Conservation (phyloP, 768 basidiomycete species). For the Boletus rubroflammeus region DNA sequence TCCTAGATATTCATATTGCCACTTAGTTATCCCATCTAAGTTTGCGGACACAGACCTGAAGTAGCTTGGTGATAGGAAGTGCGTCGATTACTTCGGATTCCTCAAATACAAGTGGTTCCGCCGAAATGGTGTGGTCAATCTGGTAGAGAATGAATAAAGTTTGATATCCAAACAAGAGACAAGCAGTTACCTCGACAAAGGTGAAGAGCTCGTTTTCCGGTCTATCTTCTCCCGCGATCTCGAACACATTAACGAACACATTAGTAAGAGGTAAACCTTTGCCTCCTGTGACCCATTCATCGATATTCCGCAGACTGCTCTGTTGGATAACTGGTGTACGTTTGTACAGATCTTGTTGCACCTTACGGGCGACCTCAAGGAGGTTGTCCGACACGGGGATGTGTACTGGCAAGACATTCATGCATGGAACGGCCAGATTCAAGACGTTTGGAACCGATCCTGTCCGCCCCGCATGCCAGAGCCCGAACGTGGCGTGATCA, state of each 20-base stretch:
- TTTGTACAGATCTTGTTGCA: constrained; percentile 35
- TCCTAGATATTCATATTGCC: constrained; percentile 21
- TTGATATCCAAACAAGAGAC: not conserved
- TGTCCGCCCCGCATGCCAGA: constrained; percentile 47
- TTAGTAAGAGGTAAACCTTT: constrained; percentile 36
- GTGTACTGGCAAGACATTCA: constrained; percentile 42
- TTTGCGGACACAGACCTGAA: constrained; percentile 22
- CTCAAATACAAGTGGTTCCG: constrained; percentile 1
- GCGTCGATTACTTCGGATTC: constrained; percentile 12
- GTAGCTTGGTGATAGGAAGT: constrained; percentile 20
- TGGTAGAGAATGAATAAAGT: constrained; percentile 10
- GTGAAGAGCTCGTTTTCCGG: constrained; percentile 22
- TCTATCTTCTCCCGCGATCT: constrained; percentile 28
- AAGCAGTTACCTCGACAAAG: constrained; percentile 33
- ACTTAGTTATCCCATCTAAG: not conserved
- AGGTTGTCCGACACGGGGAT: constrained; percentile 20
- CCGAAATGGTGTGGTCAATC: constrained; percentile 37
- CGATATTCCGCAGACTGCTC: constrained; percentile 34
- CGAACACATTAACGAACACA: constrained; percentile 44
- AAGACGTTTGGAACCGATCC: constrained; percentile 34
- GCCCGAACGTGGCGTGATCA: constrained; percentile 36
- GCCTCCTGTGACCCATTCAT: constrained; percentile 35
- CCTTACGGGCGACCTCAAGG: constrained; percentile 29
- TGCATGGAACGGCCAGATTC: constrained; percentile 41
- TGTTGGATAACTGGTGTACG: constrained; percentile 42